A percentile compares a stretch with the other conserved stretches of the same genome.
These are phyloP conservation scores for Zopfochytrium polystomum DNA, from an alignment of 371 early-diverging fungal genomes.

Conservation along the genomic window DNA sequence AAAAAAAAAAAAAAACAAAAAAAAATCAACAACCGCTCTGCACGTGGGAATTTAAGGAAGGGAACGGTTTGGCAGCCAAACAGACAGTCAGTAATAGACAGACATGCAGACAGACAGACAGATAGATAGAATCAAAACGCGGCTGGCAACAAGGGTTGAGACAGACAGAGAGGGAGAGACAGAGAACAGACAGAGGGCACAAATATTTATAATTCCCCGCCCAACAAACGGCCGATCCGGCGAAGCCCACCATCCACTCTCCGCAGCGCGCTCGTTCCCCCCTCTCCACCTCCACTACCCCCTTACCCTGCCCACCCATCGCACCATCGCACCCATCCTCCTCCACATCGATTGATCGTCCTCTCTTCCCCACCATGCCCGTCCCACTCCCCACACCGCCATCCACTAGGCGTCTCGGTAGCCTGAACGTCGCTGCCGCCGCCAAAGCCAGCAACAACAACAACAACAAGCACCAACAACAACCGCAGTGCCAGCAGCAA, in stretches of 20 bases:
- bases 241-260: neutral
- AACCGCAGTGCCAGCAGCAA: too few species aligned
- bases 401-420: too few species aligned
- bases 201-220: neutral
- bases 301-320: neutral
- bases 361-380: neutral
- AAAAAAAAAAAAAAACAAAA: neutral
- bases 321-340: slow-evolving; percentile 1
- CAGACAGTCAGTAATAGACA: neutral
- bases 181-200: too few species aligned
- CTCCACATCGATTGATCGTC: neutral
- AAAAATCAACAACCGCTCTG: neutral
- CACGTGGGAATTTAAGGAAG: neutral
- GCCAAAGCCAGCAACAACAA: too few species aligned
- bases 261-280: neutral
- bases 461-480: too few species aligned
- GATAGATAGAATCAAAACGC: neutral
- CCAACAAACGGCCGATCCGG: neutral
- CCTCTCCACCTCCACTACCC: neutral
- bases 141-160: neutral
- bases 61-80: too few species aligned
- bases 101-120: neutral
- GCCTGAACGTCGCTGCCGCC: too few species aligned
- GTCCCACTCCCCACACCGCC: slow-evolving; percentile 1
- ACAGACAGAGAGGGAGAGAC: neutral